phyloP scores from a whole-genome alignment of 345 rosid species.

The Euphorbia lathyris region DNA sequence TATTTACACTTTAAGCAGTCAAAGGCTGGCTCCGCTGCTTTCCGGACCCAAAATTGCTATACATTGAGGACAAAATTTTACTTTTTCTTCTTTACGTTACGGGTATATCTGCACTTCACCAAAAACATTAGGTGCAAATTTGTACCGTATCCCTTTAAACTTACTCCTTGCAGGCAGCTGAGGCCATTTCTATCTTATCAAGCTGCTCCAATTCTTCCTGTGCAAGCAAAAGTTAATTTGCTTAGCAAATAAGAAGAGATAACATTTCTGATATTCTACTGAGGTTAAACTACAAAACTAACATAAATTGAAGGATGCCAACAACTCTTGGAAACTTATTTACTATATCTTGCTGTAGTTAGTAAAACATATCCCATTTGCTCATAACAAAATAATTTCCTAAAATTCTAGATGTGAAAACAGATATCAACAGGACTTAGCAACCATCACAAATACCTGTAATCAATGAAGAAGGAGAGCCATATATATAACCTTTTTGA shows the following conservation, averaged over 20 bases:
- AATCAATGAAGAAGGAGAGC: neutral
- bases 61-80: too few relatives aligned
- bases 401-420: too few relatives aligned
- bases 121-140: too few relatives aligned
- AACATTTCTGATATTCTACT: neutral
- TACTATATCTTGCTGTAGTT: neutral
- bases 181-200: slow-evolving; percentile 64
- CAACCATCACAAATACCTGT: neutral
- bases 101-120: too few relatives aligned
- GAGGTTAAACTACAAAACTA: neutral
- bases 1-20: too few relatives aligned
- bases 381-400: neutral
- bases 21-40: too few relatives aligned
- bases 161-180: slow-evolving; percentile 77
- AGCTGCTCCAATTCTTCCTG: slow-evolving; percentile 85
- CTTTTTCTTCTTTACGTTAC: too few relatives aligned
- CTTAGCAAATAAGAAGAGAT: neutral
- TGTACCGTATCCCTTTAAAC: slow-evolving; percentile 1
- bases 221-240: neutral
- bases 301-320: neutral
- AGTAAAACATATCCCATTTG: neutral
- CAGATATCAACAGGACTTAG: neutral
- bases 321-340: neutral
- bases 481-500: neutral
- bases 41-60: too few relatives aligned